Evolutionary conservation across 2,329 filamentous ascomycete species (phyloP).

Genomic region (Curvularia sp.): DNA sequence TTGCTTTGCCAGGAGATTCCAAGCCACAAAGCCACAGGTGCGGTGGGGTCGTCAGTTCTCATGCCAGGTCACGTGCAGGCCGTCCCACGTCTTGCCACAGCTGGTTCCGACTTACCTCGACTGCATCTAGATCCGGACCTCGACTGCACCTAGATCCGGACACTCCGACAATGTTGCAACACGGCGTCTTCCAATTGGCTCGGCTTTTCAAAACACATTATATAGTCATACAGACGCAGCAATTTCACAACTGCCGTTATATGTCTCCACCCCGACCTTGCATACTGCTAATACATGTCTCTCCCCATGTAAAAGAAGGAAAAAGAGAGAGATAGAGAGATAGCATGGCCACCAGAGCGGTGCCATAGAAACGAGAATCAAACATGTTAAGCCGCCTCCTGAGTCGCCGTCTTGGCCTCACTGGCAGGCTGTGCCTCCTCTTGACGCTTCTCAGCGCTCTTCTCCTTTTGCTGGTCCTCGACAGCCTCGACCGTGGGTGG

Average conservation of each 20-base stretch:
- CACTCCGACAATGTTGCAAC: not conserved
- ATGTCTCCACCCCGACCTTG: constrained; percentile 12
- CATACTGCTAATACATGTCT: constrained; percentile 20
- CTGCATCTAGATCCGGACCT: not conserved
- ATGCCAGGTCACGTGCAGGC: not conserved
- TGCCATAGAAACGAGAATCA: constrained; percentile 7
- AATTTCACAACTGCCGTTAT: constrained; percentile 6
- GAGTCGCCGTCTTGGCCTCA: constrained; percentile 48
- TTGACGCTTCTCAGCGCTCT: constrained; percentile 48
- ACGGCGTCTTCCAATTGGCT: not conserved
- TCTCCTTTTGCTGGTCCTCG: constrained; percentile 55
- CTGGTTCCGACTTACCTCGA: too few species aligned
- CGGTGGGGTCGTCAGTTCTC: too few species aligned
- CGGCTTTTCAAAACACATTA: constrained; percentile 8
- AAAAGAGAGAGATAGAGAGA: not conserved
- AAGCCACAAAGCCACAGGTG: too few species aligned
- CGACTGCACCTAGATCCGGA: not conserved
- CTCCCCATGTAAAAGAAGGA: constrained; percentile 16
- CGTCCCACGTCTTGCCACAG: too few species aligned
- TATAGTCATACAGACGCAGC: constrained; percentile 21
- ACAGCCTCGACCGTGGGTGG: constrained; percentile 52
- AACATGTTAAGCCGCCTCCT: constrained; percentile 25
- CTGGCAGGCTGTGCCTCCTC: constrained; percentile 50
- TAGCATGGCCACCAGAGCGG: not conserved
- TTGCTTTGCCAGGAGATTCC: too few species aligned